Evolutionary conservation across 305 asterid genomes (phyloP), one percentile per base, ranked within the genome.

Genomic region (Ilex paraguariensis): DNA sequence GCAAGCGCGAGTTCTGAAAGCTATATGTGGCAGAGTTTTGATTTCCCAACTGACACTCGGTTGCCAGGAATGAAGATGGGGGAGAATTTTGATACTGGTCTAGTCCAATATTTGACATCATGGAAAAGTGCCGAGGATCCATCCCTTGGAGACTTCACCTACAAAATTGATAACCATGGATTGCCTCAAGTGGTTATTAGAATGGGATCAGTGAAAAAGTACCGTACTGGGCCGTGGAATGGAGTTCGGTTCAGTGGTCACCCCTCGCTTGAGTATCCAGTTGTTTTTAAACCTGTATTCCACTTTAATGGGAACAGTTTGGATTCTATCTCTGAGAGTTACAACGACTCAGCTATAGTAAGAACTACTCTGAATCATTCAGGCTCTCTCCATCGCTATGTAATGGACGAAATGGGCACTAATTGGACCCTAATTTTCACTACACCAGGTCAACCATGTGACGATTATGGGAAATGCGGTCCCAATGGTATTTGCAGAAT

Each of bases 11-110:
- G 62, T 54, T 45, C 33, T 0, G 49, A 73, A 2, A 49, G 13
- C 10, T 61, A 16, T 17, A 39, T 65, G 6, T 77, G 82, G 82
- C 77, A 77, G 56, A 77, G 81, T 45, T 75, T 78, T 49, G 73
- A 78, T 63, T 70, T 33, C 52, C 80, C 80, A 8, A 13, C 71
- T 45, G 67, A 71, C 44, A 78, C 80, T 10, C 63, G 58, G 31
- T 44, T 74, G 33, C 78, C 78, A 6, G 74, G 77, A 11, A 74
- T 75, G 83, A 74, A 68, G 21, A 28, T 71, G n/a, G 75, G 78
- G 2, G 2, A 45, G 49, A 64, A 62, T 16, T 68, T 65, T 3
- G 59, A 9, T 1, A 70, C 70, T 3, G 70, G 73, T 4, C 16
- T 5, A 15, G 70, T 66, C 14, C 49, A 40, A 33, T 71, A 50